Base-by-base conservation (phyloP, 2,329 filamentous ascomycete species). In the Trichoderma sp. region DNA sequence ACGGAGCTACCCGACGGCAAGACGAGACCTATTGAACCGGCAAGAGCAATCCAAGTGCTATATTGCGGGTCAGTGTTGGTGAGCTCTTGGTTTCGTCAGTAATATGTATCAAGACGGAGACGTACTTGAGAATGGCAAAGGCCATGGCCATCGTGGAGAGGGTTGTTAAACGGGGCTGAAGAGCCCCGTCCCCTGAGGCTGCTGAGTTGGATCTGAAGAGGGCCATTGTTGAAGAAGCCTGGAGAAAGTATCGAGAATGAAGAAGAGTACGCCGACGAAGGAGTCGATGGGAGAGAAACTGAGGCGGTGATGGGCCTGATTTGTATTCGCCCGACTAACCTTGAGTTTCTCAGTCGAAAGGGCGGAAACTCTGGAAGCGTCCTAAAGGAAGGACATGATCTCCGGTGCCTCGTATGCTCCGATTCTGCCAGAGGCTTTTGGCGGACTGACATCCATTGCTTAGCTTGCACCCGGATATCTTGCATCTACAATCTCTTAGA, bases 121-220 rank as follows among this genome's bases (percentile, higher is more conserved):
- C 47, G 24, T 61, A 61, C 58, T 61, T 61, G 17, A 61, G 58
- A 43, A 61, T 61, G 7, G 58, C 58, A 52, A 61, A 61, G 48
- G 58, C 58, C 58, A 61, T 61, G 10, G 58, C 58, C 58, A 61
- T 61, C 7, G 58, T 51, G 30, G 58, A 61, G 10, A 61, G 47
- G 12, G 58, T 61, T 51, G 58, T 52, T 26, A 61, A 14, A 26
- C 58, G 47, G 47, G 58, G 58, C 58, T 61, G 58, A 30, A 61
- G 58, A 61, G 58, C 58, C 58, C 58, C 58, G 12, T 61, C 34
- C 7, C 47, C 58, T 30, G 58, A 44, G 44, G 58, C 6, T 21
- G 30, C 39, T 21, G 58, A 21, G 21, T 61, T 61, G 17, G 58
- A 43, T 7, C 47, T 39, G 24, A 61, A 51, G 15, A 61, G 24